These are phyloP conservation scores for Phytophthora constricta DNA, from an alignment of 352 stramenopile species.

Conservation along the genomic window DNA sequence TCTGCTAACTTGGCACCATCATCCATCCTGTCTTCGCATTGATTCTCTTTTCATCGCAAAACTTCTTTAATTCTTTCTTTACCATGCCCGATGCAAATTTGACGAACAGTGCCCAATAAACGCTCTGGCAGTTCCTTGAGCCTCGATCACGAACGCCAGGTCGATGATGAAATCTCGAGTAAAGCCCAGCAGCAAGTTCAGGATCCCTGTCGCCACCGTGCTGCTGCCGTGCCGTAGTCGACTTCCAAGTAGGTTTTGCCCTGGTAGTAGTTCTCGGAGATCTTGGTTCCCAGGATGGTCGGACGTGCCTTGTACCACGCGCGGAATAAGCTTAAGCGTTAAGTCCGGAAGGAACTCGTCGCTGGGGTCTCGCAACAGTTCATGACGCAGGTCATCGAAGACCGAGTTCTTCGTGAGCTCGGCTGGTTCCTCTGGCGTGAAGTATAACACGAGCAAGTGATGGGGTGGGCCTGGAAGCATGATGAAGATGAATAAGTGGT, in stretches of 20 bases:
- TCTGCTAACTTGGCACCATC: too few species aligned
- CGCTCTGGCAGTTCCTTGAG: conserved; percentile 81
- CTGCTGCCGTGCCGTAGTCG: conserved; percentile 86
- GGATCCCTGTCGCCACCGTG: conserved; percentile 67
- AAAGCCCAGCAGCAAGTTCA: conserved; percentile 78
- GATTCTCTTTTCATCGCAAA: too few species aligned
- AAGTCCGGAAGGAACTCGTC: conserved; percentile 75
- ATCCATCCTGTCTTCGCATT: neutral
- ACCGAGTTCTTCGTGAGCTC: conserved; percentile 73
- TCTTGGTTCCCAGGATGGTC: conserved; percentile 91
- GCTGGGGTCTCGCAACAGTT: conserved; percentile 61
- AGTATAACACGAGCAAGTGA: conserved; percentile 83
- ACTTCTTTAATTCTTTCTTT: too few species aligned
- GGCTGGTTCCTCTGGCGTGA: conserved; percentile 65
- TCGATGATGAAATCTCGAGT: conserved; percentile 79
- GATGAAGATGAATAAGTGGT: conserved; percentile 67
- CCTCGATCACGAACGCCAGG: conserved; percentile 85
- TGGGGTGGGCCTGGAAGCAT: conserved; percentile 73
- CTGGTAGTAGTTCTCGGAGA: conserved; percentile 80
- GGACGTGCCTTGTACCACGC: conserved; percentile 91
- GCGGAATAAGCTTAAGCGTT: conserved; percentile 91
- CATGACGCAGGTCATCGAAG: conserved; percentile 73
- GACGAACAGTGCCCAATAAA: conserved; percentile 70
- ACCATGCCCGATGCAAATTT: too few species aligned
- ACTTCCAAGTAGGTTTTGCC: conserved; percentile 74